A percentile compares a stretch with the other conserved stretches of the same genome.
Evolutionary conservation across 1,284 basidiomycete genomes (phyloP).

Genomic region (Spongiforma sp.): DNA sequence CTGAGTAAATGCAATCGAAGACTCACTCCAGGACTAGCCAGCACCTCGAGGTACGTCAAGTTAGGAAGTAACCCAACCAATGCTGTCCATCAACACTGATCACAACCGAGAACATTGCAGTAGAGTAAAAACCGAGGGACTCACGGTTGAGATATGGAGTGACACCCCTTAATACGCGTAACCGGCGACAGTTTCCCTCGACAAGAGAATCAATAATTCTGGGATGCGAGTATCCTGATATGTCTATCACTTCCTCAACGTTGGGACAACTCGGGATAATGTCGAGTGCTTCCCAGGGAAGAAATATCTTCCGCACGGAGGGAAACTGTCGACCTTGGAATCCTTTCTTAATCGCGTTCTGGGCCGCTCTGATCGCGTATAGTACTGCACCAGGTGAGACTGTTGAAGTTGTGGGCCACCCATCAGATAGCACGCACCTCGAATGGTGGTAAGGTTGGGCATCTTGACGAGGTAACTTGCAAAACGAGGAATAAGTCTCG

Average conservation of each 20-base stretch:
- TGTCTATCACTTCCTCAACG: slow-evolving; percentile 30
- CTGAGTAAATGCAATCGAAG: too few species aligned
- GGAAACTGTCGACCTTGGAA: slow-evolving; percentile 34
- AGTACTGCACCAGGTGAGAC: too few species aligned
- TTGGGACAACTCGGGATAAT: slow-evolving; percentile 38
- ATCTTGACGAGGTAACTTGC: slow-evolving; percentile 35
- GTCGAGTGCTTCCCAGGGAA: slow-evolving; percentile 36
- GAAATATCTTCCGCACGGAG: slow-evolving; percentile 32
- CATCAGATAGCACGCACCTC: slow-evolving; percentile 18
- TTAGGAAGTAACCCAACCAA: slow-evolving; percentile 10
- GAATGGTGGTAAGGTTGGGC: slow-evolving; percentile 41
- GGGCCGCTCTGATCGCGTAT: too few species aligned
- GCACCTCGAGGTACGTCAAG: slow-evolving; percentile 11
- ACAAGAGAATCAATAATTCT: slow-evolving; percentile 7
- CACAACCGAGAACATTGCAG: too few species aligned
- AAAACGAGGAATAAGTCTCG: slow-evolving; percentile 35
- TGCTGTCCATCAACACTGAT: slow-evolving; percentile 3
- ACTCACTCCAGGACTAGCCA: too few species aligned
- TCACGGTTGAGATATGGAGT: too few species aligned
- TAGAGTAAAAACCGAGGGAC: too few species aligned
- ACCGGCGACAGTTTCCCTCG: slow-evolving; percentile 5
- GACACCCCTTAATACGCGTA: slow-evolving; percentile 19
- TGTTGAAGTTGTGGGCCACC: too few species aligned
- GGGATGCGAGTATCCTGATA: slow-evolving; percentile 13
- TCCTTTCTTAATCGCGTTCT: slow-evolving; percentile 34